Conservation (phyloP, 805 yeast species). For the Hermanozyma aechmeae region DNA sequence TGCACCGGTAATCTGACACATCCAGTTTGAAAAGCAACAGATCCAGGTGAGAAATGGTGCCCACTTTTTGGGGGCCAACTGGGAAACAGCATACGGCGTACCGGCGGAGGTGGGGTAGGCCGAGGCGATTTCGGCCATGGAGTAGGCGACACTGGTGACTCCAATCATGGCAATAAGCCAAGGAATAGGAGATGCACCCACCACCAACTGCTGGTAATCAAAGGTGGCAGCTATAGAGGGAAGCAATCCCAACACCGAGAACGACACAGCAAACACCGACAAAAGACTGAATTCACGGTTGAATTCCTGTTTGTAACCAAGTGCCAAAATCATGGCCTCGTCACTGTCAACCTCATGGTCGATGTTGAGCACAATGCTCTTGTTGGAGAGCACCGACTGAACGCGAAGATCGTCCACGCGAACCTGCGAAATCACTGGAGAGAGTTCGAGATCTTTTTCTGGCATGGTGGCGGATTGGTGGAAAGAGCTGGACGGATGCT, state of each 20-base stretch:
- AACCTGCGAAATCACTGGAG: conserved; percentile 14
- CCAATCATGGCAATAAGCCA: conserved; percentile 50
- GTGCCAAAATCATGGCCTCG: conserved; percentile 45
- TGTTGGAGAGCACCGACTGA: conserved; percentile 30
- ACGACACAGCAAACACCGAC: conserved; percentile 54
- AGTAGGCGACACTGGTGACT: conserved; percentile 47
- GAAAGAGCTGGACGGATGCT: too few relatives aligned
- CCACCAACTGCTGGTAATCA: conserved; percentile 48
- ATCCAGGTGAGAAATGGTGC: conserved; percentile 52
- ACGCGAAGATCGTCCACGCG: conserved; percentile 28
- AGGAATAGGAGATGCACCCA: conserved; percentile 55
- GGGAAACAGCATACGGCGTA: conserved; percentile 58
- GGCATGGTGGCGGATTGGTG: too few relatives aligned
- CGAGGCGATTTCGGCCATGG: conserved; percentile 57
- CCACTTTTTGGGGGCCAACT: conserved; percentile 46
- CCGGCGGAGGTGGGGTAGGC: conserved; percentile 66
- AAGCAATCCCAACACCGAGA: conserved; percentile 54
- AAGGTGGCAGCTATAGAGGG: conserved; percentile 60
- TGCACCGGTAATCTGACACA: conserved; percentile 53
- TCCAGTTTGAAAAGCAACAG: conserved; percentile 57
- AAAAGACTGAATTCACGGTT: conserved; percentile 48
- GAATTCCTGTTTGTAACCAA: conserved; percentile 59
- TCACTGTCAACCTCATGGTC: conserved; percentile 41
- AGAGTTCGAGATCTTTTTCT: conserved; percentile 6
- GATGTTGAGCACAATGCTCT: conserved; percentile 28